A percentile compares a stretch with the other conserved stretches of the same genome.
Conservation (phyloP, 1,284 basidiomycete species). For the Sporisorium iseilematis-ciliati region DNA sequence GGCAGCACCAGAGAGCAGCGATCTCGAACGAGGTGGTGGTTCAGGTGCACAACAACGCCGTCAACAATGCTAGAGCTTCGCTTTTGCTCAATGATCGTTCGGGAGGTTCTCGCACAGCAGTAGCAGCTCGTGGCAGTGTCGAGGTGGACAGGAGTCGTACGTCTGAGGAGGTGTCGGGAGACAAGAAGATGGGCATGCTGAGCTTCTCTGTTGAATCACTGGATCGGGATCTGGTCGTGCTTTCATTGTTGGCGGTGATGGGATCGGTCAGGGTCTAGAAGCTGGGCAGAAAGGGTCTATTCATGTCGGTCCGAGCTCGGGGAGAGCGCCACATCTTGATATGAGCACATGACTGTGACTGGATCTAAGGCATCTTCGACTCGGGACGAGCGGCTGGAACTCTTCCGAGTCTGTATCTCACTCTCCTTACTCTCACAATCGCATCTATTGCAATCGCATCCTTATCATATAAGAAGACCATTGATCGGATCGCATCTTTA, state of each 20-base stretch:
- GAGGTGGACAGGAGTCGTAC: neutral
- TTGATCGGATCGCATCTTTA: too few species aligned
- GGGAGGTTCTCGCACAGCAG: neutral
- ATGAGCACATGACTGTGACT: neutral
- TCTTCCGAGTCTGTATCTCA: neutral
- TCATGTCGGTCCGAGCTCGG: constrained; percentile 8
- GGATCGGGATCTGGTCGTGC: constrained; percentile 37
- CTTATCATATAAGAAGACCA: too few species aligned
- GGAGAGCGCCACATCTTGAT: neutral
- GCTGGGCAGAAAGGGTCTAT: neutral
- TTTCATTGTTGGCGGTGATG: constrained; percentile 40
- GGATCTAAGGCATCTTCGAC: neutral
- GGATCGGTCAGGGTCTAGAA: constrained; percentile 17
- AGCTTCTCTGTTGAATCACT: constrained; percentile 9
- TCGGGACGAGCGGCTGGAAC: too few species aligned
- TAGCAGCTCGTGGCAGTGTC: neutral
- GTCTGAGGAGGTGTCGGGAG: constrained; percentile 4
- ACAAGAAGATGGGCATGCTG: constrained; percentile 31
- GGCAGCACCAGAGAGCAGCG: constrained; percentile 44
- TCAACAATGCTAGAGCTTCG: constrained; percentile 38
- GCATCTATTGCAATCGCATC: too few species aligned
- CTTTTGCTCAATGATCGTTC: constrained; percentile 23
- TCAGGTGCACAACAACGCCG: constrained; percentile 45
- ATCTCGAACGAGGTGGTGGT: constrained; percentile 43
- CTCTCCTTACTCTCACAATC: too few species aligned